Evolutionary conservation across 1,139 yeast genomes (phyloP), one percentile per base, ranked within the genome.

Genomic region (Yamadazyma epiphylla): DNA sequence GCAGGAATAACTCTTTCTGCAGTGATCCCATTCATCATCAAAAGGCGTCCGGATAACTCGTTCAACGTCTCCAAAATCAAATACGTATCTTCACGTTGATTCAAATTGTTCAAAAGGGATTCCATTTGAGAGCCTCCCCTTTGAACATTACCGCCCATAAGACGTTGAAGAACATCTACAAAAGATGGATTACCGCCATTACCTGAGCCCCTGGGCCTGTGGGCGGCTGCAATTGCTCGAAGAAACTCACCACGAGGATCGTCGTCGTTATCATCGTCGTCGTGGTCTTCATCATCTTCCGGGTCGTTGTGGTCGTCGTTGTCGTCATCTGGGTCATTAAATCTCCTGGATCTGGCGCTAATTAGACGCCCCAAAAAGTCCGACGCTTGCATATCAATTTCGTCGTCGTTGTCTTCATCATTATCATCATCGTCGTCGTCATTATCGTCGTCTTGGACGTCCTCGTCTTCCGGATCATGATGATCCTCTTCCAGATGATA

Each of bases 1-100:
- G 82, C 67, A 0, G 95, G 94, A 9, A 89, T 64, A 5, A 65
- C 53, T 25, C 87, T 59, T 38, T 80, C 88, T 0, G 83, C 79
- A 5, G 78, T 58, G 13, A 77, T 51, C 4, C 73, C 77, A 38
- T 79, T 78, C 76, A 79, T 76, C 88, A 83, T 80, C 29, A 83
- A 56, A 9, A 83, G 48, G 30, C 74, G 60, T 42, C 76, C 85
- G 12, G 82, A 71, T 15, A 83, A 52, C 46, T 80, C 86, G 41
- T 72, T 78, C 32, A 82, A 55, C 5, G 80, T 71, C 46, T 81
- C 89, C 30, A 72, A 49, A 4, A 74, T 51, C 15, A 71, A 34
- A 36, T 57, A 74, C 0, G 77, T 56, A 40, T 74, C 78, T 2
- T 63, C 70, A 9, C 74, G 57, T 32, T 60, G 66, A 22, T 51